These are phyloP conservation scores for Naegleria lovaniensis DNA, from an alignment of 208 protist genomes.

Conservation along the genomic window DNA sequence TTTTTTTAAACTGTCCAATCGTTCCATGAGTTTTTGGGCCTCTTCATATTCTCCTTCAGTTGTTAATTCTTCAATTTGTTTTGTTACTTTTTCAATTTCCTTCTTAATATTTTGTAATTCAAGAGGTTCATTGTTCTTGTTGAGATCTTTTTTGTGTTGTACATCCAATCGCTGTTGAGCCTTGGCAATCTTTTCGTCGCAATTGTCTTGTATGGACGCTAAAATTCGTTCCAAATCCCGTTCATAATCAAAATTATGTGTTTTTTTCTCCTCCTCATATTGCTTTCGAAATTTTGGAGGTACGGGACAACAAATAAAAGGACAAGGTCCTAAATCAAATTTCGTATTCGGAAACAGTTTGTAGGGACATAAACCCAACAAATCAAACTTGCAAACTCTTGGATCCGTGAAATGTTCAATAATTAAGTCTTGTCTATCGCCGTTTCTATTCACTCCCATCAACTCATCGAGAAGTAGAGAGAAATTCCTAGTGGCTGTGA, in stretches of 20 bases:
- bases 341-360: conserved; percentile 25
- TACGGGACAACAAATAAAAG: not conserved
- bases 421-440: not conserved
- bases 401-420: conserved; percentile 5
- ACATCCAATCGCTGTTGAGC: not conserved
- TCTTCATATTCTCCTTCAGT: not conserved
- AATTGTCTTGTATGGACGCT: not conserved
- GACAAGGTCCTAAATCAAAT: conserved; percentile 17
- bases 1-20: not conserved
- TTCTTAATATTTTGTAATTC: not conserved
- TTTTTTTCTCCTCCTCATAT: not conserved
- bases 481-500: not conserved
- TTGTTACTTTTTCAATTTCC: conserved; percentile 7
- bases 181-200: conserved; percentile 10
- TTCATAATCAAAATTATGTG: not conserved
- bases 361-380: conserved; percentile 14
- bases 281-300: conserved; percentile 11
- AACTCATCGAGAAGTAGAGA: not conserved
- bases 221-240: not conserved
- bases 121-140: not conserved
- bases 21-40: not conserved
- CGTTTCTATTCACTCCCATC: conserved; percentile 22
- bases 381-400: conserved; percentile 16
- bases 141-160: not conserved
- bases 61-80: conserved; percentile 20